Evolutionary conservation across 78 protist genomes (phyloP).

Genomic region (Chrysochromulina parva): DNA sequence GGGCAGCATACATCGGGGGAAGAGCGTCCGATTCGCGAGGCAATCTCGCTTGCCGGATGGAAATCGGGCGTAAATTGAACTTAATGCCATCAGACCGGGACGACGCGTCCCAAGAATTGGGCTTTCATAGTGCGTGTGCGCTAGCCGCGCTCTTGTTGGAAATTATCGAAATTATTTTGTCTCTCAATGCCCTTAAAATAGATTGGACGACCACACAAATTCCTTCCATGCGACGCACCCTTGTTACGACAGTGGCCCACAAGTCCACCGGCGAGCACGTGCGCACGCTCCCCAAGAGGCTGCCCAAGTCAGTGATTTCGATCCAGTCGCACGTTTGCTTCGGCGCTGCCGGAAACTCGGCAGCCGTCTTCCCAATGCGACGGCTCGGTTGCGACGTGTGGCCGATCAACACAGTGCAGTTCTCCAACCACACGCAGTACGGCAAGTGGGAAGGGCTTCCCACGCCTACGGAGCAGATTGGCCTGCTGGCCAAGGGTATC

Average conservation of each 20-base stretch:
- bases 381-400: conserved; percentile 81
- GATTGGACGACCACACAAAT: too few relatives aligned
- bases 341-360: conserved; percentile 59
- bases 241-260: too few relatives aligned
- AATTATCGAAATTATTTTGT: background rate
- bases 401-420: conserved; percentile 75
- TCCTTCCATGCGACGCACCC: too few relatives aligned
- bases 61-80: too few relatives aligned
- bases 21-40: too few relatives aligned
- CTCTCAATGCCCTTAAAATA: background rate
- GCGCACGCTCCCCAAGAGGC: too few relatives aligned
- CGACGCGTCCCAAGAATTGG: too few relatives aligned
- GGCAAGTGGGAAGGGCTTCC: conserved; percentile 28
- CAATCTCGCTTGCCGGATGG: too few relatives aligned
- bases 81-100: too few relatives aligned
- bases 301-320: conserved; percentile 42
- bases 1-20: too few relatives aligned
- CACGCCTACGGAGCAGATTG: conserved; percentile 15
- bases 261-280: background rate
- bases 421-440: conserved; percentile 84
- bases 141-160: background rate
- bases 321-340: conserved; percentile 56
- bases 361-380: conserved; percentile 63
- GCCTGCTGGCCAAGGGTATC: background rate
- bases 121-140: too few relatives aligned